These are phyloP conservation scores for Coemansia sp. DNA, from an alignment of 371 early-diverging fungal species.

Conservation along the genomic window DNA sequence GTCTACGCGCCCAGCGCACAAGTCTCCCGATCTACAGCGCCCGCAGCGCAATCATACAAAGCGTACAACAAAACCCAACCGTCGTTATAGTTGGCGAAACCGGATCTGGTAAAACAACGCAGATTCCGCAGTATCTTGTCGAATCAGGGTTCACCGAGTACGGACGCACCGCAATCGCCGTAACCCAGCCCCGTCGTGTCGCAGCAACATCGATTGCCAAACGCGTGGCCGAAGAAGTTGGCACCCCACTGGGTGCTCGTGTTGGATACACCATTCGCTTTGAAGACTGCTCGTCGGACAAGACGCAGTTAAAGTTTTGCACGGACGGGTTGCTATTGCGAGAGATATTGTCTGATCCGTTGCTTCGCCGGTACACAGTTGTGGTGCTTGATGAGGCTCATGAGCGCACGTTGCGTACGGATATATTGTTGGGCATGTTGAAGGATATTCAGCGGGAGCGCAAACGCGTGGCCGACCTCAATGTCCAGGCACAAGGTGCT, in stretches of 20 bases:
- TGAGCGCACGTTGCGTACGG: constrained; percentile 96
- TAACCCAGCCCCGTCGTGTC: constrained; percentile 97
- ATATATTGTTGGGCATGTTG: constrained; percentile 93
- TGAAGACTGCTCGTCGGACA: constrained; percentile 81
- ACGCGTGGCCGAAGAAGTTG: constrained; percentile 89
- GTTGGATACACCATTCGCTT: constrained; percentile 97
- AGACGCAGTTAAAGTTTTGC: constrained; percentile 90
- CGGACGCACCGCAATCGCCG: constrained; percentile 68
- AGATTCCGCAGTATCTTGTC: constrained; percentile 97
- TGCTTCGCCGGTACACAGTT: constrained; percentile 76
- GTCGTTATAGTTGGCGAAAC: constrained; percentile 94
- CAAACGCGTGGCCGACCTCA: constrained; percentile 45
- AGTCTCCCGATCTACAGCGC: constrained; percentile 56
- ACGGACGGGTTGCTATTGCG: constrained; percentile 98
- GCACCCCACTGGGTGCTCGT: constrained; percentile 68
- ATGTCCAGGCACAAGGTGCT: background rate
- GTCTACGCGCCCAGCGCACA: constrained; percentile 48
- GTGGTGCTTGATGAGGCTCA: constrained; percentile 98
- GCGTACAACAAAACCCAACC: constrained; percentile 57
- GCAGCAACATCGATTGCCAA: constrained; percentile 96
- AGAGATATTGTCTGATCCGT: constrained; percentile 83
- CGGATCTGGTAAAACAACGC: constrained; percentile 99
- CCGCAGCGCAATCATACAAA: constrained; percentile 61
- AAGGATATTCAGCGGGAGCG: constrained; percentile 74
- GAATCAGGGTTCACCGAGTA: constrained; percentile 78